A percentile compares a stretch with the other conserved stretches of the same genome.
phyloP scores from a whole-genome alignment of 352 stramenopile genomes.

The Globisporangium irregulare region DNA sequence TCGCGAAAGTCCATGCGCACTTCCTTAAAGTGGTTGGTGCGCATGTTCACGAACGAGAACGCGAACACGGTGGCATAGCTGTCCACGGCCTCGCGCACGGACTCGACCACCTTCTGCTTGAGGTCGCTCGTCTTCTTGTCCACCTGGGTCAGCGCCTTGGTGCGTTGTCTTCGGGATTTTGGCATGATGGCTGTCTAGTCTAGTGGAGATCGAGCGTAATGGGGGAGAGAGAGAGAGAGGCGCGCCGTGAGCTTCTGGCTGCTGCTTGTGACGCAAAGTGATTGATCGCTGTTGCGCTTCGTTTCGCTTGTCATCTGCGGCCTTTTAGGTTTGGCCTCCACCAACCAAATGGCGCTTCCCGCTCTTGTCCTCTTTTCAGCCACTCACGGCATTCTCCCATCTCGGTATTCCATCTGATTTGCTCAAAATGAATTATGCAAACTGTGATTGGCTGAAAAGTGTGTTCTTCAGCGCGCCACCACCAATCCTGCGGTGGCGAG shows the following conservation, averaged over 20 bases:
- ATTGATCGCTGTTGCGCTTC: conserved; percentile 14
- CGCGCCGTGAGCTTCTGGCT: neutral
- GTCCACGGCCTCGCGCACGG: conserved; percentile 93
- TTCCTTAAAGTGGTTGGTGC: conserved; percentile 98
- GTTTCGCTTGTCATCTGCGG: conserved; percentile 17
- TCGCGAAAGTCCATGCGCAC: conserved; percentile 96
- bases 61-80: conserved; percentile 92
- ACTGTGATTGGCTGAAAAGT: conserved; percentile 41
- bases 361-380: conserved; percentile 30
- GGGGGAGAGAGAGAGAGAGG: neutral
- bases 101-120: conserved; percentile 94
- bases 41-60: conserved; percentile 99
- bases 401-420: conserved; percentile 15
- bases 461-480: conserved; percentile 32
- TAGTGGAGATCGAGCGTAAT: neutral
- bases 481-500: conserved; percentile 25
- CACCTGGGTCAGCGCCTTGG: conserved; percentile 92
- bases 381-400: conserved; percentile 24
- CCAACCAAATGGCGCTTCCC: conserved; percentile 47
- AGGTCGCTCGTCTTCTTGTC: conserved; percentile 96
- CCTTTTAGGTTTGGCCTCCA: conserved; percentile 20
- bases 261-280: conserved; percentile 16
- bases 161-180: conserved; percentile 84
- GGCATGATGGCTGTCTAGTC: conserved; percentile 47
- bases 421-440: conserved; percentile 7